These are phyloP conservation scores for Pseudonitzschia pungens DNA, from an alignment of 108 stramenopile species.

Conservation along the genomic window DNA sequence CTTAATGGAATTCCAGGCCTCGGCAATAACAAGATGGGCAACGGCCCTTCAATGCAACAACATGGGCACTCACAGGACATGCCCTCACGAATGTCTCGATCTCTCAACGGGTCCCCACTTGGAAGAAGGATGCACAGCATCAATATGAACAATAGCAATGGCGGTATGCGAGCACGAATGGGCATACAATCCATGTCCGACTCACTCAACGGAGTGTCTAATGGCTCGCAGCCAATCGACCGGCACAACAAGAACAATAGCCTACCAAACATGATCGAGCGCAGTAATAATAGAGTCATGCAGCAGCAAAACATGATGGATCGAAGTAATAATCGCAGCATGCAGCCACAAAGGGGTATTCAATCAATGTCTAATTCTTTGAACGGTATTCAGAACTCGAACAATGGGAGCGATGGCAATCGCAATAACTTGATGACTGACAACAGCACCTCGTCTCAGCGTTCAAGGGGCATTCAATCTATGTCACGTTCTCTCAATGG, in stretches of 20 bases:
- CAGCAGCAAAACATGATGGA: constrained; percentile 5
- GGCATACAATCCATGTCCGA: constrained; percentile 10
- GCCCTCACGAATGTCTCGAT: neutral
- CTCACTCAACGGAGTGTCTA: constrained; percentile 1
- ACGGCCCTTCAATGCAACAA: neutral
- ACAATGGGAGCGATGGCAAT: neutral
- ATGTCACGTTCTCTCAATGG: constrained; percentile 1
- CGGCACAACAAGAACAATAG: neutral
- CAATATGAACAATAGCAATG: neutral
- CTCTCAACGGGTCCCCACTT: neutral
- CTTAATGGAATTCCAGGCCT: neutral
- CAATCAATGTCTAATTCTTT: constrained; percentile 2
- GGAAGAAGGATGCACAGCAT: neutral
- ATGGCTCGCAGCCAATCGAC: neutral
- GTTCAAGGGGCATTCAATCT: constrained; percentile 2
- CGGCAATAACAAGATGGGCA: neutral
- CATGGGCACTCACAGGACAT: neutral
- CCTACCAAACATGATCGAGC: neutral
- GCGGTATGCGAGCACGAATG: neutral
- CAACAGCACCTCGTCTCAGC: neutral
- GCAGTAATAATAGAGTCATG: neutral
- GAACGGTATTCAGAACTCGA: neutral
- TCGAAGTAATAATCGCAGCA: neutral
- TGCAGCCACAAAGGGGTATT: neutral
- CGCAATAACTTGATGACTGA: neutral